Conservation (phyloP, 352 stramenopile species). For the Phytophthora pini region DNA sequence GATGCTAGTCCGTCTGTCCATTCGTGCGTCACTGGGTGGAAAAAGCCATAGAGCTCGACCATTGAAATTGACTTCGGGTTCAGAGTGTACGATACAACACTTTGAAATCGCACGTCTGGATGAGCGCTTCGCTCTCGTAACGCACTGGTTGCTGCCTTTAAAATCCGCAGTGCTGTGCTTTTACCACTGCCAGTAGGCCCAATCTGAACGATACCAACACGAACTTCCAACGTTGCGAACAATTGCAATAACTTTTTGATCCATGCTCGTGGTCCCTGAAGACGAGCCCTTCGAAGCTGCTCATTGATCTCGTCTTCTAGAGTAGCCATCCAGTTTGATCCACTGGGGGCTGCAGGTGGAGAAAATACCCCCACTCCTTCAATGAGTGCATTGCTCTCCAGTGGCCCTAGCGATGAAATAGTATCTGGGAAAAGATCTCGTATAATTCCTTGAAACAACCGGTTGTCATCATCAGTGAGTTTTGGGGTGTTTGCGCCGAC, state of each 20-base stretch:
- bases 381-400: slow-evolving; percentile 24
- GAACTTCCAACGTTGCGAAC: slow-evolving; percentile 93
- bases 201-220: slow-evolving; percentile 87
- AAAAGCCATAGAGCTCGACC: slow-evolving; percentile 86
- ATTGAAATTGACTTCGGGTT: slow-evolving; percentile 88
- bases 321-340: slow-evolving; percentile 43
- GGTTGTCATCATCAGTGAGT: slow-evolving; percentile 89
- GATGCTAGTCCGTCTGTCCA: slow-evolving; percentile 87
- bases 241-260: slow-evolving; percentile 91
- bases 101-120: slow-evolving; percentile 60
- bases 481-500: slow-evolving; percentile 93
- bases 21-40: slow-evolving; percentile 82
- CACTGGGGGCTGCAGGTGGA: neutral
- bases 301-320: slow-evolving; percentile 82
- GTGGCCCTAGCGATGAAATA: slow-evolving; percentile 21
- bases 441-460: slow-evolving; percentile 91
- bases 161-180: slow-evolving; percentile 50
- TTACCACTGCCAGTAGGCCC: slow-evolving; percentile 80
- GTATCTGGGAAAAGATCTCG: slow-evolving; percentile 86
- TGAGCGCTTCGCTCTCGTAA: slow-evolving; percentile 57
- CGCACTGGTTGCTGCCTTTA: slow-evolving; percentile 57
- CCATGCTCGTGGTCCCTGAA: slow-evolving; percentile 79
- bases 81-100: slow-evolving; percentile 61
- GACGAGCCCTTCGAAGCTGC: slow-evolving; percentile 63
- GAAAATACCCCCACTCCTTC: slow-evolving; percentile 27